Base-by-base conservation (phyloP, 352 stramenopile genomes). In the Lagenidium sp. region DNA sequence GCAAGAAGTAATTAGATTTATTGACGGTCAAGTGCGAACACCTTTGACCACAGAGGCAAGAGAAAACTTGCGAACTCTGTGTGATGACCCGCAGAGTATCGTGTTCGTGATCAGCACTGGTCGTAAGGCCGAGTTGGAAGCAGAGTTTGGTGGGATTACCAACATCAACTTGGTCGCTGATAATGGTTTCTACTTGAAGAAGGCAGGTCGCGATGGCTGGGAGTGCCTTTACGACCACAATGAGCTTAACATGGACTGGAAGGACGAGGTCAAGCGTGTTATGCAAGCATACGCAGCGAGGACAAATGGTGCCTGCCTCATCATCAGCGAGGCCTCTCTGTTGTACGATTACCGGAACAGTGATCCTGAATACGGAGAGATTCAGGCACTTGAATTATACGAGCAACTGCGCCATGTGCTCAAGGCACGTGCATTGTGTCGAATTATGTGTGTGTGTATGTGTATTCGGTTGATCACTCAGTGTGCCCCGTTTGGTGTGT, bases 311-410 rank as follows among this genome's bases (percentile, higher is more conserved):
- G 97, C 95, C 18, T 99, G 98, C 55, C 85, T 99, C 26, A 89
- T 98, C 56, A 78, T 96, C 46, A 98, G 96, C 21, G 94, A 97
- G 42, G 97, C 93, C 35, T 97, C 97, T 4, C 54, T 99, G 12
- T 59, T 99, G 22, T 99, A 97, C 69, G 95, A 99, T 63, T 99
- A 98, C 57, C 82, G 94, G 35, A 94, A 97, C 66, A 96, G 95
- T 8, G 97, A 99, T 63, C 94, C 94, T 41, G 97, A 99, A 53
- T 99, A 99, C 60, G 97, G 96, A 30, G 93, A 97, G 47, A 87
- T 99, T 44, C 97, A 99, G 63, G 96, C 92, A 1, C 81, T 96
- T 36, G 95, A 89, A 44, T 51, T 89, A 12, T 73, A 76, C 31
- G 71, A 97, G 57, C 80, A 99, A 22, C 87, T 98, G 49, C 87